Conservation (phyloP, 2,329 filamentous ascomycete genomes). For the Cytospora piceicola region DNA sequence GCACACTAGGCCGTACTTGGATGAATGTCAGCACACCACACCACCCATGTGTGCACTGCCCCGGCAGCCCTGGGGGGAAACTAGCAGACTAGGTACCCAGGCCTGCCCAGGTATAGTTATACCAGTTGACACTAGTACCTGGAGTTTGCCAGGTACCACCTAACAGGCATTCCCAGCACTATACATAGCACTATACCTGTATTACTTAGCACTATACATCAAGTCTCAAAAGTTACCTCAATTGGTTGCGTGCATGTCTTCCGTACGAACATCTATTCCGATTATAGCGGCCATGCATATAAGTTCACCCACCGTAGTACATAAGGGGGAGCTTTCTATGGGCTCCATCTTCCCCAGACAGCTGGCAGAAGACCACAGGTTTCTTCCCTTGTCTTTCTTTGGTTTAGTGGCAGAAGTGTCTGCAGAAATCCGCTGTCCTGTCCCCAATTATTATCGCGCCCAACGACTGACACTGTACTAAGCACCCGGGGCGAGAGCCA, state of each 20-base stretch:
- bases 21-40: too few species aligned
- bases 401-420: neutral
- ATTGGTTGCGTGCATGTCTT: neutral
- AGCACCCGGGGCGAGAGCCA: neutral
- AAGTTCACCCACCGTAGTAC: too few species aligned
- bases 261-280: neutral
- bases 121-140: too few species aligned
- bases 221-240: neutral
- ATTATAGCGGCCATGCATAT: neutral
- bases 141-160: too few species aligned
- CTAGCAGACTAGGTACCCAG: too few species aligned
- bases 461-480: neutral
- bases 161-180: too few species aligned
- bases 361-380: neutral
- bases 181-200: too few species aligned
- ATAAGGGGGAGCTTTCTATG: neutral
- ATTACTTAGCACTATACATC: too few species aligned
- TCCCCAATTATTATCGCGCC: slow-evolving; percentile 1
- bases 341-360: neutral
- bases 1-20: too few species aligned
- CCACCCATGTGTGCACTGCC: too few species aligned
- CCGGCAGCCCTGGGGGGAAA: too few species aligned
- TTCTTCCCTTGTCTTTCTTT: neutral
- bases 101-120: too few species aligned
- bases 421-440: slow-evolving; percentile 3